Conservation (phyloP, 2,329 filamentous ascomycete species). For the Eurotiales sp. region DNA sequence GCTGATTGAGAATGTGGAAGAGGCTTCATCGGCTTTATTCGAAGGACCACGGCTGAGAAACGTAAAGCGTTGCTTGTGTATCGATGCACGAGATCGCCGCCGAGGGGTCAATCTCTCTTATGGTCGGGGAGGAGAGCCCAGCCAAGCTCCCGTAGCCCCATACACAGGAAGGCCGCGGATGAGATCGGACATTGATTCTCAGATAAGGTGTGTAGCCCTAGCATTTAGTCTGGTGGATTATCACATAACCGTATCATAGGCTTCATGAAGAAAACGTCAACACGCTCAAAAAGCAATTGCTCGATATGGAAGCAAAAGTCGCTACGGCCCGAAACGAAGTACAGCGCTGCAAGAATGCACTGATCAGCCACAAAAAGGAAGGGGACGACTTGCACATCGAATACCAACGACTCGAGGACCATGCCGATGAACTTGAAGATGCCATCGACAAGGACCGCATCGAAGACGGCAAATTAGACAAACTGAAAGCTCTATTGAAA, state of each 20-base stretch:
- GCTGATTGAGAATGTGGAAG: constrained; percentile 63
- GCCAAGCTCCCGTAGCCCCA: constrained; percentile 51
- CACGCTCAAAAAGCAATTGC: constrained; percentile 55
- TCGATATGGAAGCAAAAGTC: constrained; percentile 49
- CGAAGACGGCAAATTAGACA: constrained; percentile 62
- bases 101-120: constrained; percentile 59
- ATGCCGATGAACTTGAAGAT: constrained; percentile 63
- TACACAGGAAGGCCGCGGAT: constrained; percentile 63
- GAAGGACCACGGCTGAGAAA: constrained; percentile 60
- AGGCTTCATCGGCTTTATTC: constrained; percentile 69
- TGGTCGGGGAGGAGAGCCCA: constrained; percentile 47
- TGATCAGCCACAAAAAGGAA: constrained; percentile 49
- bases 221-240: neutral
- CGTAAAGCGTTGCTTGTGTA: constrained; percentile 61
- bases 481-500: constrained; percentile 56
- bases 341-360: constrained; percentile 47
- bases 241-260: constrained; percentile 21
- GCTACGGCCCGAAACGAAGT: constrained; percentile 47
- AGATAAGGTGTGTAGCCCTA: constrained; percentile 49
- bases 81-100: constrained; percentile 62
- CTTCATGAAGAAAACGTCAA: constrained; percentile 47
- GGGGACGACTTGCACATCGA: constrained; percentile 51
- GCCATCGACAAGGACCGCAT: constrained; percentile 56
- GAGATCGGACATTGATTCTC: constrained; percentile 69
- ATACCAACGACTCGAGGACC: constrained; percentile 59